These are phyloP conservation scores for Austroboletus eburneus DNA, from an alignment of 768 basidiomycete species.

Conservation along the genomic window DNA sequence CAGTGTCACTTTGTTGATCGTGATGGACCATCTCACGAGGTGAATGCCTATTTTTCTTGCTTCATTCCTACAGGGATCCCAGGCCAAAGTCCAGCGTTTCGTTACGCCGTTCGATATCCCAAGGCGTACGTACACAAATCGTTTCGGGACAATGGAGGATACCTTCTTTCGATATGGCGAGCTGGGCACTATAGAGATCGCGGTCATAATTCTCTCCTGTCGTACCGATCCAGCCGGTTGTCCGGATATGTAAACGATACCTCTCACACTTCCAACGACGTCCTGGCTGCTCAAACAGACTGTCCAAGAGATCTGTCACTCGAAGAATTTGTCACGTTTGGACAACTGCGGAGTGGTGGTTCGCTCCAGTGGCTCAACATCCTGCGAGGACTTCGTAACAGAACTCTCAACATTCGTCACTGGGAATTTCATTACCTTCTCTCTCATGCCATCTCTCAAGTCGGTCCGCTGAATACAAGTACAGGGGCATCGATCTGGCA, in stretches of 20 bases:
- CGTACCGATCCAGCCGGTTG: no score
- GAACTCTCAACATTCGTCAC: neutral
- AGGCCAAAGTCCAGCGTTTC: no score
- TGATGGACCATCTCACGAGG: no score
- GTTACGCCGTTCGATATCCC: no score
- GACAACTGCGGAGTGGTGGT: slow-evolving; percentile 37
- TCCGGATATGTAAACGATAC: neutral
- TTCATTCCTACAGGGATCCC: no score
- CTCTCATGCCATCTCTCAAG: neutral
- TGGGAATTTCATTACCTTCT: neutral
- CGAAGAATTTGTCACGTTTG: slow-evolving; percentile 12
- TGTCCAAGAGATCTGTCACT: slow-evolving; percentile 31
- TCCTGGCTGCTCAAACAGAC: slow-evolving; percentile 36
- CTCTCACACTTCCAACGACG: slow-evolving; percentile 9
- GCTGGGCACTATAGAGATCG: neutral
- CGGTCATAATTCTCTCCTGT: no score
- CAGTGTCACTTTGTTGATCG: no score
- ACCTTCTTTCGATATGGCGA: no score
- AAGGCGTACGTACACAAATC: no score
- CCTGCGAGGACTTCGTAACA: neutral
- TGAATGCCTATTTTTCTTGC: no score
- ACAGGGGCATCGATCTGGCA: slow-evolving; percentile 27
- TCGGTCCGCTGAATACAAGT: neutral
- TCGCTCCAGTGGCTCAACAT: slow-evolving; percentile 48
- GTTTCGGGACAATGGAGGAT: no score